Conservation (phyloP, 352 stramenopile species). For the Phytophthora melonis region DNA sequence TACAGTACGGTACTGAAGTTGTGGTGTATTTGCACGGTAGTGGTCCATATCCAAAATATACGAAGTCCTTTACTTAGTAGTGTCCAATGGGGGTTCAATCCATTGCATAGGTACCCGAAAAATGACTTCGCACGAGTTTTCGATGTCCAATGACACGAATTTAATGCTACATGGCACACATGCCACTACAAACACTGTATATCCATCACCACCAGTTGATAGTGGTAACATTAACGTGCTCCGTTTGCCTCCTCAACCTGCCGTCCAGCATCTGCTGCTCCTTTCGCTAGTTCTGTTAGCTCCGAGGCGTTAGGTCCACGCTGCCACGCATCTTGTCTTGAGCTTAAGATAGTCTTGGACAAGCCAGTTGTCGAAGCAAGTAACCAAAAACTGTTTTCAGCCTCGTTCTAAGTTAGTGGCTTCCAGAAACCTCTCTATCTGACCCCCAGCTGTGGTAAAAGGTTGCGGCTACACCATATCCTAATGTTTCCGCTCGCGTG, state of each 20-base stretch:
- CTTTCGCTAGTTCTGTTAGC: neutral
- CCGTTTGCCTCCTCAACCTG: neutral
- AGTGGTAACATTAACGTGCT: neutral
- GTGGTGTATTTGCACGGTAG: neutral
- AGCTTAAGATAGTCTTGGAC: neutral
- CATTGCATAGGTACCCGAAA: neutral
- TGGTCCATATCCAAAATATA: neutral
- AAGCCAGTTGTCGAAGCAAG: conserved; percentile 6
- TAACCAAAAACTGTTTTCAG: conserved; percentile 1
- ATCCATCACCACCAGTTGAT: neutral
- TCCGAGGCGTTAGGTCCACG: neutral
- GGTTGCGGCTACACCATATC: conserved; percentile 2
- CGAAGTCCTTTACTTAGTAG: no score
- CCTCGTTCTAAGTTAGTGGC: neutral
- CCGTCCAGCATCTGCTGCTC: conserved; percentile 1
- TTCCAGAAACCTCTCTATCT: conserved; percentile 1
- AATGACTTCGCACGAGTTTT: no score
- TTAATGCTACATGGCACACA: neutral
- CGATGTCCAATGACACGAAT: neutral
- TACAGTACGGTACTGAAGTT: no score
- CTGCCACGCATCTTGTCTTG: conserved; percentile 9
- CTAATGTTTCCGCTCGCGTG: conserved; percentile 4
- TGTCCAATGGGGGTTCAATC: no score
- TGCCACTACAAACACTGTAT: neutral
- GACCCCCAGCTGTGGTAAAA: conserved; percentile 17